phyloP scores from a whole-genome alignment of 352 stramenopile species.

The Phytophthora syringae region DNA sequence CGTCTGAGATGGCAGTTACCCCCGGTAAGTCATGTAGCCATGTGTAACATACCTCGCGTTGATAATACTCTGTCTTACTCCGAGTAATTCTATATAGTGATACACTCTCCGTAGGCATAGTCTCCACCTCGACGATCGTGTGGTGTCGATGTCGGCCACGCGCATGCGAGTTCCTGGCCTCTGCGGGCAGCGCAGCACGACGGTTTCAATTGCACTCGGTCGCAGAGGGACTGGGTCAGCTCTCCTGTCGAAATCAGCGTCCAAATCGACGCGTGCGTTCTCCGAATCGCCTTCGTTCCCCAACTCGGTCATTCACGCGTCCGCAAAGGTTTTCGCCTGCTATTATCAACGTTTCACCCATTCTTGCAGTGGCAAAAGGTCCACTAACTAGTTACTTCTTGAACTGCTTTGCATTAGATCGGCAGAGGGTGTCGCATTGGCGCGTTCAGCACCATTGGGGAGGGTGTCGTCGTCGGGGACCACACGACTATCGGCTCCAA shows the following conservation, averaged over 20 bases:
- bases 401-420: slow-evolving; percentile 42
- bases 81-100: background rate
- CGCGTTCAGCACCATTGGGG: slow-evolving; percentile 58
- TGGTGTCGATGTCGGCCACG: background rate
- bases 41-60: background rate
- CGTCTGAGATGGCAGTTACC: too few species aligned
- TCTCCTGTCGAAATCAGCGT: background rate
- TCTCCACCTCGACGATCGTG: background rate
- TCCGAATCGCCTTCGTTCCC: slow-evolving; percentile 27
- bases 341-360: background rate
- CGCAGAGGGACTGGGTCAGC: background rate
- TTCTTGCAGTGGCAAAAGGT: background rate
- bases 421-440: slow-evolving; percentile 63
- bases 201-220: background rate
- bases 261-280: slow-evolving; percentile 8
- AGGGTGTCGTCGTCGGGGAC: slow-evolving; percentile 66
- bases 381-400: background rate
- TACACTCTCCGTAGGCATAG: background rate
- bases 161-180: slow-evolving; percentile 1
- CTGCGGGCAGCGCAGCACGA: background rate
- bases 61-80: background rate
- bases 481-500: slow-evolving; percentile 54
- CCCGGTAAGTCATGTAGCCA: background rate
- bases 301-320: slow-evolving; percentile 45
- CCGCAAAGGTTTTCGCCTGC: slow-evolving; percentile 42